These are phyloP conservation scores for Cicer yamashitae DNA, from an alignment of 306 rosid species.

Conservation along the genomic window DNA sequence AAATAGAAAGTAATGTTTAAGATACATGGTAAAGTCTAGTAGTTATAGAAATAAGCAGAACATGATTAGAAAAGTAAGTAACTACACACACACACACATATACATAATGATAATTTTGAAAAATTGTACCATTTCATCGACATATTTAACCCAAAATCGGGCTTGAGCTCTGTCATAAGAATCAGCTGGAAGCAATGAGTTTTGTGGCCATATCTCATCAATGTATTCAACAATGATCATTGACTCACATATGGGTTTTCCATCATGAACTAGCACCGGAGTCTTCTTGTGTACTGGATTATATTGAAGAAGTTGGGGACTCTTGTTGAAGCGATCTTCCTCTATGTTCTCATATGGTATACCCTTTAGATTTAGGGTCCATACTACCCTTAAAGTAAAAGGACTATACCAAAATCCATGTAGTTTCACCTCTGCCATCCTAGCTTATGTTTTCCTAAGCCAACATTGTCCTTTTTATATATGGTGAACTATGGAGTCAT, in stretches of 20 bases:
- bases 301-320: conserved; percentile 52
- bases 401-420: conserved; percentile 64
- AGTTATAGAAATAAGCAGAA: not conserved
- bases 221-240: conserved; percentile 60
- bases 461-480: not conserved
- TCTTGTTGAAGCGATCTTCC: conserved; percentile 60
- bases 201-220: conserved; percentile 58
- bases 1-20: not conserved
- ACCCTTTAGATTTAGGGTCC: conserved; percentile 62
- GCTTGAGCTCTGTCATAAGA: conserved; percentile 54
- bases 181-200: conserved; percentile 52
- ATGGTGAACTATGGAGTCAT: not conserved
- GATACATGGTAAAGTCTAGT: not conserved
- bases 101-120: not conserved
- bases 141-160: conserved; percentile 58
- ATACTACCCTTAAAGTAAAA: conserved; percentile 51
- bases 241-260: conserved; percentile 60
- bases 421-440: conserved; percentile 51
- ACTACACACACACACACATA: not conserved
- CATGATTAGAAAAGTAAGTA: not conserved
- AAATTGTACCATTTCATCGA: conserved; percentile 34
- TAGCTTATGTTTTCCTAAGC: not conserved
- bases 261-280: conserved; percentile 63
- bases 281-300: conserved; percentile 59
- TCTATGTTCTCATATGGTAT: conserved; percentile 55